A percentile compares a stretch with the other conserved stretches of the same genome.
Conservation (phyloP, 129 eudicot species). For the Erigeron canadensis region DNA sequence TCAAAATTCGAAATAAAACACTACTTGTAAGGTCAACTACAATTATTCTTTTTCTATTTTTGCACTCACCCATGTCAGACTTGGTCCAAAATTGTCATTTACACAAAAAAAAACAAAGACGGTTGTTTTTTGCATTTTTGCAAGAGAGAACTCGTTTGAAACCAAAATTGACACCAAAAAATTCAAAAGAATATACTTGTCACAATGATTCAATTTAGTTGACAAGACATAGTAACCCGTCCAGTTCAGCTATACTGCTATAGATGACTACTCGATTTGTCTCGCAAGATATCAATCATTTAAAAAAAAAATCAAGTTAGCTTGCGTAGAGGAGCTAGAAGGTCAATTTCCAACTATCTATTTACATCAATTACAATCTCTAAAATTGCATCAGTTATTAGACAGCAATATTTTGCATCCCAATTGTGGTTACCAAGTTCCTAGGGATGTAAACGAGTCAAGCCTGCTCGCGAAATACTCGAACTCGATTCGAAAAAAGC, state of each 20-base stretch:
- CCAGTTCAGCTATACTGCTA: neutral
- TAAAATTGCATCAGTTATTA: neutral
- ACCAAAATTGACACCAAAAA: neutral
- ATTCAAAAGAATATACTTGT: neutral
- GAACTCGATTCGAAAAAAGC: too few relatives aligned
- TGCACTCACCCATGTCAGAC: too few relatives aligned
- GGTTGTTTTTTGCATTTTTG: neutral
- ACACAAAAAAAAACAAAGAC: too few relatives aligned
- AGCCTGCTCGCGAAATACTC: too few relatives aligned
- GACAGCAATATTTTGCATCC: neutral
- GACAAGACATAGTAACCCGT: neutral
- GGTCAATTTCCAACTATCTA: neutral
- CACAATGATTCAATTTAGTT: neutral
- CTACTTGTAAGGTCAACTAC: neutral
- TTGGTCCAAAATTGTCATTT: too few relatives aligned
- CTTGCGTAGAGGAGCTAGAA: neutral
- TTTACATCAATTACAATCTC: too few relatives aligned
- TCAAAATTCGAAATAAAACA: neutral
- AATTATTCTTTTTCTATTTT: too few relatives aligned
- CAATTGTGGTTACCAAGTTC: neutral
- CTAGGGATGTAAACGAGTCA: too few relatives aligned
- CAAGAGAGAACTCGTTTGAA: too few relatives aligned
- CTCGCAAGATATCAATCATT: neutral
- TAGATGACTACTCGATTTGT: too few relatives aligned
- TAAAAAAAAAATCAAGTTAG: too few relatives aligned